phyloP scores from a whole-genome alignment of 2,329 filamentous ascomycete genomes.

The Endoconidiophora laricicola region DNA sequence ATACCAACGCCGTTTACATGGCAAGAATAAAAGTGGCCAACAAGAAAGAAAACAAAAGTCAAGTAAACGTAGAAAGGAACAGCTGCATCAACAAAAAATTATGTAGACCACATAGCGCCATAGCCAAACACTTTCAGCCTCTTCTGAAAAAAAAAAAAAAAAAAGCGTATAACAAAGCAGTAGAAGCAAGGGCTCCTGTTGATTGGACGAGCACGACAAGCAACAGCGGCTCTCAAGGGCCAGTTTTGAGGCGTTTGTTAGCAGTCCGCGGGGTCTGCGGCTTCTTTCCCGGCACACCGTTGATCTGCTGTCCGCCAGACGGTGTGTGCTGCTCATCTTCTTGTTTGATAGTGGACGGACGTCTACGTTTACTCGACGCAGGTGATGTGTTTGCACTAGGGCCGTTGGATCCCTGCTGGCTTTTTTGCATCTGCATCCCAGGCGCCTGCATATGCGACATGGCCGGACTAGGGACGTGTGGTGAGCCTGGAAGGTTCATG shows the following conservation, averaged over 20 bases:
- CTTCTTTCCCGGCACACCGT: conserved; percentile 38
- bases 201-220: not conserved
- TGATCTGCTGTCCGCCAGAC: conserved; percentile 29
- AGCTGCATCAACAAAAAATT: too few species aligned
- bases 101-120: too few species aligned
- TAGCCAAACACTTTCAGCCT: too few species aligned
- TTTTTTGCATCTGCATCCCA: conserved; percentile 49
- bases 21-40: not conserved
- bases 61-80: not conserved
- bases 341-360: conserved; percentile 39
- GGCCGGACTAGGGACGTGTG: conserved; percentile 43
- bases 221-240: not conserved
- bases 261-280: conserved; percentile 39
- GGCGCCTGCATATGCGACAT: conserved; percentile 47
- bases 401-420: conserved; percentile 50
- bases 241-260: conserved; percentile 13
- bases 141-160: not conserved
- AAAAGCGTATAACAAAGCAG: not conserved
- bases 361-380: conserved; percentile 40
- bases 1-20: too few species aligned
- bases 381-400: conserved; percentile 52
- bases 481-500: conserved; percentile 42
- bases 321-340: conserved; percentile 38
- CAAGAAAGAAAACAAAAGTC: not conserved
- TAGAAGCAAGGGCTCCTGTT: not conserved